Evolutionary conservation across 495 filamentous ascomycete genomes (phyloP).

Genomic region (Hyaloscypha finlandica): DNA sequence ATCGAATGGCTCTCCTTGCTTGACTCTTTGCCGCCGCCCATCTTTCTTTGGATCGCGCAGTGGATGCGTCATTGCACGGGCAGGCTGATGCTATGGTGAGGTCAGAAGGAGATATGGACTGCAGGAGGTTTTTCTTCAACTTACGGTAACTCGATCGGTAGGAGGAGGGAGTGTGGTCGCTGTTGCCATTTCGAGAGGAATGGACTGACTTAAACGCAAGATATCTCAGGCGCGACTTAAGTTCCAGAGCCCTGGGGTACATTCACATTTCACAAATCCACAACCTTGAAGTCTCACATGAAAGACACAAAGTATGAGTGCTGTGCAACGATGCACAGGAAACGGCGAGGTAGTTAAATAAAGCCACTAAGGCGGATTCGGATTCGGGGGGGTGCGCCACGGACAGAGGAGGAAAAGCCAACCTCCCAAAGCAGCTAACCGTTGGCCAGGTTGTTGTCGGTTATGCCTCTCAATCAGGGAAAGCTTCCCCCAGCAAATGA

Average conservation of each 20-base stretch:
- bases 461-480: too few relatives aligned
- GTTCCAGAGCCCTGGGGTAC: neutral
- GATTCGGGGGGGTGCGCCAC: too few relatives aligned
- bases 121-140: neutral
- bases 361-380: too few relatives aligned
- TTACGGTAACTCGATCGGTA: constrained; percentile 13
- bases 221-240: neutral
- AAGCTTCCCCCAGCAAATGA: too few relatives aligned
- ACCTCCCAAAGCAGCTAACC: too few relatives aligned
- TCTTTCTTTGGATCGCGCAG: constrained; percentile 18
- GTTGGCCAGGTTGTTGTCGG: too few relatives aligned
- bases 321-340: too few relatives aligned
- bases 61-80: constrained; percentile 31
- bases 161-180: neutral
- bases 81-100: constrained; percentile 20
- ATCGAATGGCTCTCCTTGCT: constrained; percentile 49
- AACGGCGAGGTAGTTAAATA: too few relatives aligned
- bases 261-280: neutral
- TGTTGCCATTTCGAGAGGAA: constrained; percentile 11
- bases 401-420: too few relatives aligned
- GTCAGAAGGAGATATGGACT: constrained; percentile 10
- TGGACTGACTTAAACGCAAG: neutral
- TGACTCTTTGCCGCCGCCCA: constrained; percentile 13
- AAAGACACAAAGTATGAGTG: too few relatives aligned
- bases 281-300: too few relatives aligned